Evolutionary conservation across 2,329 filamentous ascomycete species (phyloP).

Genomic region (Fusarium xyrophilum): DNA sequence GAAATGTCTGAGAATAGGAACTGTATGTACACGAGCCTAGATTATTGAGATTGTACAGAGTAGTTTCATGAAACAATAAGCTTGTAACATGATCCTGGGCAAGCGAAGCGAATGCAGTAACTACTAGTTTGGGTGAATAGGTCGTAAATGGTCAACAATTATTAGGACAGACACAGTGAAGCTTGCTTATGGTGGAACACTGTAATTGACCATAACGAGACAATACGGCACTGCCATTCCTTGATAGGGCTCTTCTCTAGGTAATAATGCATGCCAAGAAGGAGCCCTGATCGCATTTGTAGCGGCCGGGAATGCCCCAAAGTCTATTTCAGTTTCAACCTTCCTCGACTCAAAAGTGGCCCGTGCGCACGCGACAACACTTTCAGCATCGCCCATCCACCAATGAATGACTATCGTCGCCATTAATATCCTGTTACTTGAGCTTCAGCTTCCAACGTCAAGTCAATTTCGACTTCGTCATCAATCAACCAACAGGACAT

Average conservation of each 20-base stretch:
- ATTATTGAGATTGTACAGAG: background rate
- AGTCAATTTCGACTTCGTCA: constrained; percentile 3
- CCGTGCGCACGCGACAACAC: constrained; percentile 37
- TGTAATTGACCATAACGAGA: too few relatives aligned
- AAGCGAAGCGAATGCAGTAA: background rate
- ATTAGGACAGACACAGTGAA: background rate
- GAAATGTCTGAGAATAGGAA: background rate
- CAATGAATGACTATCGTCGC: constrained; percentile 32
- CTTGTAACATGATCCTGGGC: background rate
- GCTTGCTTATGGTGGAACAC: background rate
- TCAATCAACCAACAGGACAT: background rate
- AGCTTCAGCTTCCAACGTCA: constrained; percentile 18
- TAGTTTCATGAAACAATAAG: background rate
- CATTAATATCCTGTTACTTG: constrained; percentile 19
- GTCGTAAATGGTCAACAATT: background rate
- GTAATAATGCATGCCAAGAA: constrained; percentile 1
- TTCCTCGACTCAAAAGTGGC: constrained; percentile 9
- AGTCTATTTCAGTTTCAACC: constrained; percentile 30
- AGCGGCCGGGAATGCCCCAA: constrained; percentile 3
- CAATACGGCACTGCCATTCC: background rate
- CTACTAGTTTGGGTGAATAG: background rate
- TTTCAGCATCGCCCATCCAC: constrained; percentile 28
- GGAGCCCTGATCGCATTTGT: background rate
- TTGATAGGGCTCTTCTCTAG: background rate
- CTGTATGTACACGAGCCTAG: background rate